Evolutionary conservation across 2,329 filamentous ascomycete species (phyloP).

Genomic region (Alternaria burnsii): DNA sequence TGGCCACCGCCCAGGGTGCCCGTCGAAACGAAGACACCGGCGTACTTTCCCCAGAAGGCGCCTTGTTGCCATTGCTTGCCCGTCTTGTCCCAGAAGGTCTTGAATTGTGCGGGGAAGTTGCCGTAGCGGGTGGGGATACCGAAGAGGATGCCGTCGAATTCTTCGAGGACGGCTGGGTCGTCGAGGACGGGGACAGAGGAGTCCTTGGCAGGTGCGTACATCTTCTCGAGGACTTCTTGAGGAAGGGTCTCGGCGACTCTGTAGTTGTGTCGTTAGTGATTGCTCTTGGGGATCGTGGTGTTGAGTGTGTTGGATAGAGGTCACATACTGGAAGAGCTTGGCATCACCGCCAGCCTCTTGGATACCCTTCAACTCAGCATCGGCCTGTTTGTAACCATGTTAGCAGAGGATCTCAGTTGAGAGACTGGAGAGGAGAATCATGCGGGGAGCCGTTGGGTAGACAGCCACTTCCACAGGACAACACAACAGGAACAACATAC

Average conservation of each 20-base stretch:
- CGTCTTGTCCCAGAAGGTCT: constrained; percentile 89
- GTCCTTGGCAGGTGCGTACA: constrained; percentile 85
- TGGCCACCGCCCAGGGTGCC: constrained; percentile 85
- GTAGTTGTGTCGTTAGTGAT: constrained; percentile 4
- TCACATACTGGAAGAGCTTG: constrained; percentile 79
- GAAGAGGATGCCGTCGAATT: constrained; percentile 89
- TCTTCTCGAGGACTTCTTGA: constrained; percentile 83
- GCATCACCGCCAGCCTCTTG: constrained; percentile 83
- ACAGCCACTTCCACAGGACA: background rate
- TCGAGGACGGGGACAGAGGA: constrained; percentile 70
- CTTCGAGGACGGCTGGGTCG: constrained; percentile 67
- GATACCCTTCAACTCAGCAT: constrained; percentile 90
- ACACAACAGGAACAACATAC: constrained; percentile 27
- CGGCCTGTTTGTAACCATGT: constrained; percentile 66
- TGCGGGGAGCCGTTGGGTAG: constrained; percentile 1
- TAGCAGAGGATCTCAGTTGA: constrained; percentile 10
- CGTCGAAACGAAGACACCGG: constrained; percentile 90
- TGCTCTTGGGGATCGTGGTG: background rate
- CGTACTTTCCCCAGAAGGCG: constrained; percentile 85
- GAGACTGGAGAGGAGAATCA: background rate
- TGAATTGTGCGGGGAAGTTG: constrained; percentile 97
- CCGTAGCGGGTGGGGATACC: constrained; percentile 96
- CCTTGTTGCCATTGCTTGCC: constrained; percentile 84
- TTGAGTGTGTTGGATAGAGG: background rate
- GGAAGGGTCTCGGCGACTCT: constrained; percentile 86